Evolutionary conservation across 108 stramenopile species (phyloP).

Genomic region (Cyclotella baltica): DNA sequence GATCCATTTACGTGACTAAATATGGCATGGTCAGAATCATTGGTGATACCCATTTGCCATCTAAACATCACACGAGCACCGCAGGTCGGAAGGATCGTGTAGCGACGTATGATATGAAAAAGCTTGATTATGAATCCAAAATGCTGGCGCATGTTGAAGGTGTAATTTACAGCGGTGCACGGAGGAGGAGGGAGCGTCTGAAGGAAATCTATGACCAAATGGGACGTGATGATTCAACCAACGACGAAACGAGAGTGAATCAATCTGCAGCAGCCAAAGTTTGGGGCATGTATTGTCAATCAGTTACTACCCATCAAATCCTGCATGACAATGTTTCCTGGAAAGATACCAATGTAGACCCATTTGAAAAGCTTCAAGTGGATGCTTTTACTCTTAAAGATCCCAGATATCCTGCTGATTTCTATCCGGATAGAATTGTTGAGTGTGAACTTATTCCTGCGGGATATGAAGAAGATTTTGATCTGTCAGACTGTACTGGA

Average conservation of each 20-base stretch:
- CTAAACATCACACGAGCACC: conserved; percentile 15
- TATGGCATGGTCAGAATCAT: conserved; percentile 84
- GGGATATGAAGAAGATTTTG: conserved; percentile 6
- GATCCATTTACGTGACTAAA: conserved; percentile 58
- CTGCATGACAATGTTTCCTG: conserved; percentile 7
- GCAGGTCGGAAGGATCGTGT: not conserved
- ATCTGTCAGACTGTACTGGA: not conserved
- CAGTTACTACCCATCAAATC: conserved; percentile 3
- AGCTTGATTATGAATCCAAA: not conserved
- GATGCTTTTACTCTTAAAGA: not conserved
- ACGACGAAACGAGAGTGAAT: not conserved
- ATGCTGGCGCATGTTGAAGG: not conserved
- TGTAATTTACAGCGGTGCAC: conserved; percentile 1
- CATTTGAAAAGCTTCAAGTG: not conserved
- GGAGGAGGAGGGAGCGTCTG: conserved; percentile 5
- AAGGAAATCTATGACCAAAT: not conserved
- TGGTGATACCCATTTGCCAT: conserved; percentile 60
- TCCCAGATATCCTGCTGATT: conserved; percentile 27
- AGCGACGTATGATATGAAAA: not conserved
- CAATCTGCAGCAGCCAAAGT: not conserved
- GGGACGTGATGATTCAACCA: not conserved
- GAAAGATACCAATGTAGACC: not conserved
- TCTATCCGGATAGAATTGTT: conserved; percentile 73
- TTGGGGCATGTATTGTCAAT: conserved; percentile 16
- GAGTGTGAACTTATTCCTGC: conserved; percentile 66